Conservation (phyloP, 345 rosid species). For the Jatropha curcas region DNA sequence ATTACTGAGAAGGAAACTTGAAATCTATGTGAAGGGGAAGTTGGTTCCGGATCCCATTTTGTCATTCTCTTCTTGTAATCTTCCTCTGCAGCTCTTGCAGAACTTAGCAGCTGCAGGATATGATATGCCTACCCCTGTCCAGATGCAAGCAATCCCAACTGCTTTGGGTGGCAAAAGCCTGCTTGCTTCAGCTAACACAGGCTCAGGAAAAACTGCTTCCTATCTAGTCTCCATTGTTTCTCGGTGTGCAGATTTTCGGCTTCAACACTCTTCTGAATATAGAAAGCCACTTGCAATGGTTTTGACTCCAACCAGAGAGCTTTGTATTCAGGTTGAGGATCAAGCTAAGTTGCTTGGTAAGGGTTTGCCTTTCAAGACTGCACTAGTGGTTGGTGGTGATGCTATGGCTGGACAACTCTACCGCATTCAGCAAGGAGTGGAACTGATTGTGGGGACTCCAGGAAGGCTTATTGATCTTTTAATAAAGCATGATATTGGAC, state of each 20-base stretch:
- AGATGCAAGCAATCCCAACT: slow-evolving; percentile 88
- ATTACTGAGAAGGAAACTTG: slow-evolving; percentile 63
- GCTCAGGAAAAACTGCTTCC: slow-evolving; percentile 89
- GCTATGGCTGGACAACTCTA: slow-evolving; percentile 75
- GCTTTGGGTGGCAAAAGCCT: slow-evolving; percentile 64
- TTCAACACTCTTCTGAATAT: slow-evolving; percentile 24
- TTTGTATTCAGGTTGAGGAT: slow-evolving; percentile 83
- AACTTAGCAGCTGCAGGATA: slow-evolving; percentile 76
- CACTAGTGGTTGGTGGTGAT: slow-evolving; percentile 90
- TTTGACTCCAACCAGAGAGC: slow-evolving; percentile 88
- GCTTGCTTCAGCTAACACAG: slow-evolving; percentile 86
- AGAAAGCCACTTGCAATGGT: slow-evolving; percentile 68
- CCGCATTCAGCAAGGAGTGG: slow-evolving; percentile 83
- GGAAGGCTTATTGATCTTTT: slow-evolving; percentile 88
- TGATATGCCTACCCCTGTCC: slow-evolving; percentile 75
- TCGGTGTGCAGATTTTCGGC: slow-evolving; percentile 48
- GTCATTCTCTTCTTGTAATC: slow-evolving; percentile 63
- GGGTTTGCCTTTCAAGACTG: slow-evolving; percentile 89
- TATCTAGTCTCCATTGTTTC: slow-evolving; percentile 77
- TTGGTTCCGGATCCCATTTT: slow-evolving; percentile 55
- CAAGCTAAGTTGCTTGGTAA: slow-evolving; percentile 90
- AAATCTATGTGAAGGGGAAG: slow-evolving; percentile 64
- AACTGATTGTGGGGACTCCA: slow-evolving; percentile 79
- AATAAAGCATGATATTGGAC: slow-evolving; percentile 57
- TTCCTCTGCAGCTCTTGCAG: slow-evolving; percentile 60